Percentiles rank a stretch among this genome's conserved stretches.
These are phyloP conservation scores for Hyaloscypha finlandica DNA, from an alignment of 495 filamentous ascomycete genomes.

Conservation along the genomic window DNA sequence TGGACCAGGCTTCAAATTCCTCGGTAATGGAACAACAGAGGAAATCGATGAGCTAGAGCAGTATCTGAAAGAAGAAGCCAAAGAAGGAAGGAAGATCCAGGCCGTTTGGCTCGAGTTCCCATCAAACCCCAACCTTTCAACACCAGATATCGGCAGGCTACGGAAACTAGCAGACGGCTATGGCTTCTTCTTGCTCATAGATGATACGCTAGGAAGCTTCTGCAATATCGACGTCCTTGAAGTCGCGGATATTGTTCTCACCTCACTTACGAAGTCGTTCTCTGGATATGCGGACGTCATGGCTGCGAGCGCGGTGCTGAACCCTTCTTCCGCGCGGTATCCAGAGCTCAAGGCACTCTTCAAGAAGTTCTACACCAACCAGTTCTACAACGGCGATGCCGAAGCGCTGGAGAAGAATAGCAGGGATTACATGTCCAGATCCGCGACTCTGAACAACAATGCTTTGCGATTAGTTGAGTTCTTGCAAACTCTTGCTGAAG, in stretches of 20 bases:
- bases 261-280: conserved; percentile 52
- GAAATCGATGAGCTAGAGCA: conserved; percentile 33
- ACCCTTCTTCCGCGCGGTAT: conserved; percentile 39
- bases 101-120: conserved; percentile 39
- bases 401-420: conserved; percentile 43
- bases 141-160: conserved; percentile 34
- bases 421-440: conserved; percentile 42
- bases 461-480: conserved; percentile 39
- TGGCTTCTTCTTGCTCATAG: conserved; percentile 33
- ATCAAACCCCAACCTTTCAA: conserved; percentile 35
- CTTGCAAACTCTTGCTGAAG: conserved; percentile 30
- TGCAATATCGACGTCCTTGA: conserved; percentile 41
- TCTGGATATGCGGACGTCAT: conserved; percentile 54
- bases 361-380: conserved; percentile 38
- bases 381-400: conserved; percentile 44
- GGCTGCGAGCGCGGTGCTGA: conserved; percentile 46
- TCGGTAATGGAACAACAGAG: conserved; percentile 22
- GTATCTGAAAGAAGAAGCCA: conserved; percentile 24
- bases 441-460: conserved; percentile 45
- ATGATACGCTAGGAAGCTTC: conserved; percentile 41
- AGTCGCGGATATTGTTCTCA: conserved; percentile 46
- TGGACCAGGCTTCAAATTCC: conserved; percentile 29
- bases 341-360: conserved; percentile 34
- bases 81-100: conserved; percentile 29
- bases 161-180: conserved; percentile 37